Evolutionary conservation across 805 yeast species (phyloP).

Genomic region (Yamadazyma ubonensis): DNA sequence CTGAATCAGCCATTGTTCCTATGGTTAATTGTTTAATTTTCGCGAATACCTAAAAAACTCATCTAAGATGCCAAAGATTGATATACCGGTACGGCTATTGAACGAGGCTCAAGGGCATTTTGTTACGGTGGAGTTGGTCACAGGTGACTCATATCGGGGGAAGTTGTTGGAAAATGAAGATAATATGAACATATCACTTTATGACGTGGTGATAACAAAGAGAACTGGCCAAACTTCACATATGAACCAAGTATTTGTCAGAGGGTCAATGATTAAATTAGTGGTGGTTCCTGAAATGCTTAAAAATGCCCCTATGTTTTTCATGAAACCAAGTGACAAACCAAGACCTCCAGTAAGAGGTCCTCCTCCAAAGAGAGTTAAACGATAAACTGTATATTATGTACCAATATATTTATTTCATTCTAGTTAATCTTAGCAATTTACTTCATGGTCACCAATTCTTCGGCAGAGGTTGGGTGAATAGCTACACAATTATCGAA

Average conservation of each 20-base stretch:
- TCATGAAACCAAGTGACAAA: constrained; percentile 52
- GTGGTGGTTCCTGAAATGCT: constrained; percentile 87
- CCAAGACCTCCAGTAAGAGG: constrained; percentile 75
- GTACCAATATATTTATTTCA: too few species aligned
- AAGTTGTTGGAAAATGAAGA: constrained; percentile 85
- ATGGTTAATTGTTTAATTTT: constrained; percentile 23
- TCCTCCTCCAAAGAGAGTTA: constrained; percentile 42
- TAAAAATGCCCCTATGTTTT: constrained; percentile 85
- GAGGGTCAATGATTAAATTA: constrained; percentile 88
- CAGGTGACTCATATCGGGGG: constrained; percentile 88
- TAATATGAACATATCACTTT: constrained; percentile 87
- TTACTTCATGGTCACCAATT: constrained; percentile 75
- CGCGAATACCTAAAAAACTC: background rate
- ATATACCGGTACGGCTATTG: constrained; percentile 81
- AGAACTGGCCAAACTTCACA: constrained; percentile 70
- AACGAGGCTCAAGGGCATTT: constrained; percentile 89
- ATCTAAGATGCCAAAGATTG: constrained; percentile 40
- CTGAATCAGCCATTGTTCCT: background rate
- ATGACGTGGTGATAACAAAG: constrained; percentile 77
- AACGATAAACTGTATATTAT: constrained; percentile 1
- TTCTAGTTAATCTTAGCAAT: background rate
- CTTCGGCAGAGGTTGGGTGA: constrained; percentile 98
- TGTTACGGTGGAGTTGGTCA: constrained; percentile 74
- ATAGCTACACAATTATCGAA: constrained; percentile 96
- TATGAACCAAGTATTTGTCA: constrained; percentile 79